Evolutionary conservation across 2,329 filamentous ascomycete genomes (phyloP).

Genomic region (Geoglossum cookeanum): DNA sequence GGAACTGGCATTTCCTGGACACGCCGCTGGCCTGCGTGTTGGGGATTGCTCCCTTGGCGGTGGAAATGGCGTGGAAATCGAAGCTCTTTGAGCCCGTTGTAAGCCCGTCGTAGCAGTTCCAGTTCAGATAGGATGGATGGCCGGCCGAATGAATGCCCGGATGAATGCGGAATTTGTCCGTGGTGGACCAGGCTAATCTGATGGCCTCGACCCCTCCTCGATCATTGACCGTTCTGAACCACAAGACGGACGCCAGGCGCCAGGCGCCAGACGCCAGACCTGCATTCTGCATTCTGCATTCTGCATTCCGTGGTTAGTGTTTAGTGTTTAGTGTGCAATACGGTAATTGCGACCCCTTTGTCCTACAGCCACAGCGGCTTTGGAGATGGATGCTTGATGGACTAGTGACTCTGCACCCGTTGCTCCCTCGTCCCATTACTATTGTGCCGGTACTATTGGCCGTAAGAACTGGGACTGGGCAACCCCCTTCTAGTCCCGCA

Average conservation of each 20-base stretch:
- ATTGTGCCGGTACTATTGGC: neutral
- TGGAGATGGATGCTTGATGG: neutral
- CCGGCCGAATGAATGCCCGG: no score
- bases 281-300: neutral
- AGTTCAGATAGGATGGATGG: no score
- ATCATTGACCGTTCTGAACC: neutral
- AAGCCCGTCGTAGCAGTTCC: no score
- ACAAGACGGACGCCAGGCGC: neutral
- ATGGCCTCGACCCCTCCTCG: no score
- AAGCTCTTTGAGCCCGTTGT: no score
- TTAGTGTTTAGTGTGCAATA: neutral
- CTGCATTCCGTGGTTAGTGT: neutral
- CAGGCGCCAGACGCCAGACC: neutral
- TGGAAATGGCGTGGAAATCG: no score
- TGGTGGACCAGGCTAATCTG: no score
- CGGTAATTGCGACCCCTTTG: neutral
- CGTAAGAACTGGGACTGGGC: neutral
- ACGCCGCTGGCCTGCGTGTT: no score
- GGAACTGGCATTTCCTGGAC: no score
- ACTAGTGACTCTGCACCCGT: neutral
- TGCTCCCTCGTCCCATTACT: neutral
- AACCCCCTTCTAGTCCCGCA: neutral
- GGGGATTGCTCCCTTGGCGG: no score
- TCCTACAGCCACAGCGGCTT: neutral
- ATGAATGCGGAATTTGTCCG: no score